Evolutionary conservation across 140 eudicot species (phyloP).

Genomic region (Ambrosia hybrid): DNA sequence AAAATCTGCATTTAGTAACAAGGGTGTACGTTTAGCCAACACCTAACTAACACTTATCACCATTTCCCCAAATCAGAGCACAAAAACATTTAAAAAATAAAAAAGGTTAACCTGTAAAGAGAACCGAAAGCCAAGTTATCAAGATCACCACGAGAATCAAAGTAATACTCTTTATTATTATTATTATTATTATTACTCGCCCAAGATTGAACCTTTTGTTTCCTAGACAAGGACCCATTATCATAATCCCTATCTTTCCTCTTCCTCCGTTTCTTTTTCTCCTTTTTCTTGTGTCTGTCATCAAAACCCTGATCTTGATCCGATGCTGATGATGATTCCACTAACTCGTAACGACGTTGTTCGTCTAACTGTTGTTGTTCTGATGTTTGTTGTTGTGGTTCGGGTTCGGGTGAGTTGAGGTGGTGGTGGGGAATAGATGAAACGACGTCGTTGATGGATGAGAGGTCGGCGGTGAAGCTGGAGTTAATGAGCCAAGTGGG

Average conservation of each 20-base stretch:
- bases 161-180: constrained; percentile 66
- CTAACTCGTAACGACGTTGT: constrained; percentile 45
- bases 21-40: too few species aligned
- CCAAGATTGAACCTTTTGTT: constrained; percentile 62
- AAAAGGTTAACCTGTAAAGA: constrained; percentile 56
- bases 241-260: constrained; percentile 34
- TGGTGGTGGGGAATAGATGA: constrained; percentile 34
- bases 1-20: too few species aligned
- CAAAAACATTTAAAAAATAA: too few species aligned
- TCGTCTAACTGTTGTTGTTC: constrained; percentile 21
- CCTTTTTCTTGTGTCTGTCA: constrained; percentile 18
- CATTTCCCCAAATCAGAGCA: too few species aligned
- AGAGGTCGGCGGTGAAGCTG: constrained; percentile 82
- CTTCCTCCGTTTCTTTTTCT: constrained; percentile 39
- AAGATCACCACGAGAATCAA: constrained; percentile 88
- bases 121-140: constrained; percentile 92
- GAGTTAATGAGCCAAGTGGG: constrained; percentile 64
- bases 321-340: constrained; percentile 61
- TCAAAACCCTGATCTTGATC: constrained; percentile 33
- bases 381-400: constrained; percentile 17
- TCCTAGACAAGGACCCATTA: constrained; percentile 43
- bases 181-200: constrained; percentile 20
- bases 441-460: constrained; percentile 58
- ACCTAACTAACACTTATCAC: too few species aligned
- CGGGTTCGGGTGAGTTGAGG: constrained; percentile 19